Base-by-base conservation (phyloP, 2,329 filamentous ascomycete genomes). In the Alternaria arborescens region DNA sequence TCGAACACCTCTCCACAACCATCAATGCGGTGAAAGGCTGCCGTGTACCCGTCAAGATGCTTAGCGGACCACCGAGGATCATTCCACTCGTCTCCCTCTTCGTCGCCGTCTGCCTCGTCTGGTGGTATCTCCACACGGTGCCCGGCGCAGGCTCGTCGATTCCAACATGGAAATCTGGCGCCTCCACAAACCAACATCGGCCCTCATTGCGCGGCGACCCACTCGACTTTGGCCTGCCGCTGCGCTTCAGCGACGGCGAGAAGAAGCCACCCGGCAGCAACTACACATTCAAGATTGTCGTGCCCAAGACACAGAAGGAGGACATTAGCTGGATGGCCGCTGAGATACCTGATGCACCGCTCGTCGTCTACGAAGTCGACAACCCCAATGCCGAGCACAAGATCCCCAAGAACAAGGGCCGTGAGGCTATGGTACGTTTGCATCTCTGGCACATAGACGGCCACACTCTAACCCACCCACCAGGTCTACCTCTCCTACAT, bases 401-500 rank as follows among this genome's bases (percentile, higher is more conserved):
- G 66, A 79, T 85, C 0, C 84, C 85, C 6, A 82, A 82, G 68
- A 88, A 89, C 64, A 87, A 88, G 70, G 87, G 87, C 43, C 83
- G 86, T 68, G 87, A 89, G 74, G 85, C 85, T 24, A 88, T 89
- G 75, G 75, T 77, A 70, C 14, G 74, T 36, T 24, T 14, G 32
- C 24, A n/a, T 8, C 20, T 24, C 14, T 44, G 18, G 14, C 10
- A 20, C 4, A 5, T n/a, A 18, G 8, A 12, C 8, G 10, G n/a
- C 12, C 38, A 46, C 52, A 60, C 8, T 59, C 60, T 68, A 52
- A 67, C 34, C 7, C 7, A 24, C 8, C 18, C 51, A 36, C 41
- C 57, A 78, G 75, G 75, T 77, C 46, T 89, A 89, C 72, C 79
- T 89, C 48, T 85, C 85, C 43, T 89, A 86, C 74, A 84, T 89